Conservation (phyloP, 441 rosid genomes). For the Euphorbia schlechtendalii region DNA sequence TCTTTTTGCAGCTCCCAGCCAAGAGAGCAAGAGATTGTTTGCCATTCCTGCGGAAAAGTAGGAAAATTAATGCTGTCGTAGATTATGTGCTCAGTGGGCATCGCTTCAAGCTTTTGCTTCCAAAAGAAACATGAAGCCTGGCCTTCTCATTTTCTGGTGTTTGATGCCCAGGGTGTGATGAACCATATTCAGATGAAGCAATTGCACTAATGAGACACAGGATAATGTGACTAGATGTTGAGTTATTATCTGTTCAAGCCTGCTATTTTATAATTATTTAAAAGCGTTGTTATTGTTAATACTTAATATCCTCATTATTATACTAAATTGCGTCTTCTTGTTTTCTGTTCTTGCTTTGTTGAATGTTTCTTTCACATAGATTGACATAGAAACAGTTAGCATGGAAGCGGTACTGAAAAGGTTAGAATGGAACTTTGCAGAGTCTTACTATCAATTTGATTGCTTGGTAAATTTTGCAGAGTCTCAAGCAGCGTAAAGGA, state of each 20-base stretch:
- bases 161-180: conserved; percentile 93
- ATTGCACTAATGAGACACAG: conserved; percentile 86
- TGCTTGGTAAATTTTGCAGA: too few species aligned
- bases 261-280: neutral
- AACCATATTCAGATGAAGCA: conserved; percentile 90
- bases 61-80: conserved; percentile 77
- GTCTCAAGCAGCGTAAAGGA: too few species aligned
- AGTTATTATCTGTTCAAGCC: conserved; percentile 37
- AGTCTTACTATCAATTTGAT: too few species aligned
- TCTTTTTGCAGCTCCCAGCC: conserved; percentile 48
- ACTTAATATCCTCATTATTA: neutral
- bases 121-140: conserved; percentile 91
- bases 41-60: conserved; percentile 68
- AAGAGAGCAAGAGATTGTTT: conserved; percentile 90
- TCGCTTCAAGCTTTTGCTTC: conserved; percentile 86
- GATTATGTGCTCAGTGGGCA: conserved; percentile 98
- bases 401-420: conserved; percentile 96
- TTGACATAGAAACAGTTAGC: conserved; percentile 88
- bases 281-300: too few species aligned
- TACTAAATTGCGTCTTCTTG: too few species aligned
- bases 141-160: conserved; percentile 98
- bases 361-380: conserved; percentile 35
- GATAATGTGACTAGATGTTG: conserved; percentile 97
- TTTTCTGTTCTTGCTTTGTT: neutral
- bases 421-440: too few species aligned